Conservation (phyloP, 108 stramenopile genomes). For the Fistulifera solaris region DNA sequence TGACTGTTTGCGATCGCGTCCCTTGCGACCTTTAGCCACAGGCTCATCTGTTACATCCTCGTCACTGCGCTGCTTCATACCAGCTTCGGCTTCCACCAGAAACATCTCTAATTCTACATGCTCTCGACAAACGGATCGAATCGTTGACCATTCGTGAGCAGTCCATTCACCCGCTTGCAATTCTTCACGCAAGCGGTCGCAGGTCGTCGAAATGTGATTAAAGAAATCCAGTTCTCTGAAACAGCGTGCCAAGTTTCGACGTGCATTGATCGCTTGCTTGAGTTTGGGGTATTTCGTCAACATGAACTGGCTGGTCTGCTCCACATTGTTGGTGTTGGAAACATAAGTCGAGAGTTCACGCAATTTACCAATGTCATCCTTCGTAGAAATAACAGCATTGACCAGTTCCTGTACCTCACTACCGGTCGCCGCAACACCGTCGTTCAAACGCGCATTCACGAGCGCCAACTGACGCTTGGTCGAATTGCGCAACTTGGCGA, state of each 20-base stretch:
- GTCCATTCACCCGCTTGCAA: constrained; percentile 78
- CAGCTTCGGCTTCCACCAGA: constrained; percentile 78
- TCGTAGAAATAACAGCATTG: constrained; percentile 72
- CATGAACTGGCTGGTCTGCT: constrained; percentile 34
- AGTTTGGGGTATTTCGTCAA: constrained; percentile 69
- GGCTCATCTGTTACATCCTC: constrained; percentile 21
- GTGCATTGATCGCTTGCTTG: constrained; percentile 69
- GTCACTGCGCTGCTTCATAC: constrained; percentile 68
- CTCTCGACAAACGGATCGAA: constrained; percentile 70
- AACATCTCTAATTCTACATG: constrained; percentile 85
- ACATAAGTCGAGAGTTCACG: constrained; percentile 83
- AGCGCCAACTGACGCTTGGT: constrained; percentile 63
- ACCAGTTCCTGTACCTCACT: constrained; percentile 83
- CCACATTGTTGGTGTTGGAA: constrained; percentile 29
- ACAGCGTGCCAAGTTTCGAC: constrained; percentile 69
- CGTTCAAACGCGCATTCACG: constrained; percentile 77
- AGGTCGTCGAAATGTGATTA: constrained; percentile 70
- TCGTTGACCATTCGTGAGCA: constrained; percentile 69
- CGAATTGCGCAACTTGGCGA: constrained; percentile 52
- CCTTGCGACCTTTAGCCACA: background rate
- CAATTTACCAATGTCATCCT: constrained; percentile 68
- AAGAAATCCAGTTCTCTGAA: constrained; percentile 86
- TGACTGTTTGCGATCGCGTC: background rate
- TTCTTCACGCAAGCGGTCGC: constrained; percentile 78
- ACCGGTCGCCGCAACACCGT: constrained; percentile 81